Base-by-base conservation (phyloP, 2,329 filamentous ascomycete species). In the Aspergillus fumigatus region DNA sequence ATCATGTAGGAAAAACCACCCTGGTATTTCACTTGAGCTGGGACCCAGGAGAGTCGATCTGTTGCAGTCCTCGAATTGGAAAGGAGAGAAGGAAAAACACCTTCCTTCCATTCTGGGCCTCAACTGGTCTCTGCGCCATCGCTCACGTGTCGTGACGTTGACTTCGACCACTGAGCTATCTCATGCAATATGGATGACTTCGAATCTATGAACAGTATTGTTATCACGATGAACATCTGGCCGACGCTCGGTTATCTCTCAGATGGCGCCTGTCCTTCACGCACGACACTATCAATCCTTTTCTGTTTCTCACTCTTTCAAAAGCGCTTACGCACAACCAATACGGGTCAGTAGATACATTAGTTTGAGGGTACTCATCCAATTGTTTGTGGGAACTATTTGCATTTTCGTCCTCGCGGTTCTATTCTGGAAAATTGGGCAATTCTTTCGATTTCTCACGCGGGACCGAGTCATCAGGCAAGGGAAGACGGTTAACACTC, bases 361-460 rank as follows among this genome's bases (percentile, higher is more conserved):
- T 51, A 67, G 66, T 48, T 48, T 69, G 11, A 68, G 63, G 19
- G 62, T 71, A 0, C 67, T 76, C 25, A 51, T 67, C 3, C 61
- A 71, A 43, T 60, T 77, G 1, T 69, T 77, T 23, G 63, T 67
- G 1, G 73, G 70, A 7, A 74, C 73, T 0, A 54, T 75, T 11
- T 65, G 63, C 3, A 75, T 76, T 45, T 77, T 77, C 38, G 53
- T 75, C 40, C 51, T 73, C 25, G 67, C 66, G 0, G 70, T 77
- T 19, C 52, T 75, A 5, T 67, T 73, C 52, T 77, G 75, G 75
- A 77, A 73, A 53, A 53, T 69, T 29, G 74, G 73, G 9, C 59
- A 65, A 3, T 70, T 73, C 53, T 57, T 74, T 56, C 73, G 75
- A 52, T 67, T 54, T 2, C 73, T 76, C 51, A 76, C 65, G 7